Evolutionary conservation across 345 rosid genomes (phyloP).

Genomic region (Pistacia vera): DNA sequence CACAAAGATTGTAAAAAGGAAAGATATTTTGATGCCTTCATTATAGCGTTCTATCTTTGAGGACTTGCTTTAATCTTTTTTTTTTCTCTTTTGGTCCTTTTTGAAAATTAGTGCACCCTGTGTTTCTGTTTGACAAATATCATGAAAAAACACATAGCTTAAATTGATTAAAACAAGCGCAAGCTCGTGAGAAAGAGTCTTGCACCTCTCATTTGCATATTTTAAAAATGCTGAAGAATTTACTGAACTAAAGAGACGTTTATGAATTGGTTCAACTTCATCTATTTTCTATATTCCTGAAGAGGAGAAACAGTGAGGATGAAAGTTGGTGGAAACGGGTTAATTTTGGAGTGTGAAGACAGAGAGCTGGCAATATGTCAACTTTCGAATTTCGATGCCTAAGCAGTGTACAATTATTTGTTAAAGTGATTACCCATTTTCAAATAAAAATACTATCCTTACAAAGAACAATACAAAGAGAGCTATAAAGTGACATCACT

Average conservation of each 20-base stretch:
- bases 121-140: no score
- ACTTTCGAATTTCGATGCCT: neutral
- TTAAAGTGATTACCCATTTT: neutral
- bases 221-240: neutral
- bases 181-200: no score
- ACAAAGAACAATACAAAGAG: no score
- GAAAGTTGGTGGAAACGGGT: neutral
- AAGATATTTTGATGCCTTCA: neutral
- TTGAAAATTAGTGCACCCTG: no score
- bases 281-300: neutral
- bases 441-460: no score
- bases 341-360: neutral
- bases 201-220: neutral
- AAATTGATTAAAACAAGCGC: no score
- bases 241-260: neutral
- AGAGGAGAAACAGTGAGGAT: neutral
- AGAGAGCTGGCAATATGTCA: neutral
- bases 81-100: no score
- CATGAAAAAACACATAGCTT: no score
- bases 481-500: no score
- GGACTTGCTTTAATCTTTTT: no score
- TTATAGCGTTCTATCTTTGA: no score
- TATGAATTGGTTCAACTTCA: neutral
- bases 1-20: neutral
- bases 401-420: neutral